These are phyloP conservation scores for Elongisporangium anandrum DNA, from an alignment of 352 stramenopile genomes.

Conservation along the genomic window DNA sequence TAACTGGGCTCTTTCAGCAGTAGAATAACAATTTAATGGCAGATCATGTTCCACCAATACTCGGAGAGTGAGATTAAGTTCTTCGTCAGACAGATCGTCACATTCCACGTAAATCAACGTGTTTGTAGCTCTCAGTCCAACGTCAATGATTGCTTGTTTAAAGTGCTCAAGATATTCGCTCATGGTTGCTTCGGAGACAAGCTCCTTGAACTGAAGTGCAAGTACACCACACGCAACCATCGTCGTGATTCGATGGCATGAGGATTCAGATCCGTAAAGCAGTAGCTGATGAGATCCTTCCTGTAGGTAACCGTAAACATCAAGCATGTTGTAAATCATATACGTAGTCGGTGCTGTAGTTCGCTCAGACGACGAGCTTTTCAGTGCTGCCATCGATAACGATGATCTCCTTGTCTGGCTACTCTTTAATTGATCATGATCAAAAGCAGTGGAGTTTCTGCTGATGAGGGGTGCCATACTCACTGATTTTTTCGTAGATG, in stretches of 20 bases:
- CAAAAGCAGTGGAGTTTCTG: background rate
- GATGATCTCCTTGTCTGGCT: slow-evolving; percentile 14
- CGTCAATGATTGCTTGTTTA: slow-evolving; percentile 41
- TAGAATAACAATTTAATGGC: slow-evolving; percentile 37
- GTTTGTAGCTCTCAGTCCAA: slow-evolving; percentile 39
- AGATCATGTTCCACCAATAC: slow-evolving; percentile 40
- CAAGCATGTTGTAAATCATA: slow-evolving; percentile 41
- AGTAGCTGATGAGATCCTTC: slow-evolving; percentile 31
- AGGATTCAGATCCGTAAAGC: slow-evolving; percentile 35
- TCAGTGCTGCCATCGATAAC: slow-evolving; percentile 16
- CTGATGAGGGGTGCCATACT: background rate
- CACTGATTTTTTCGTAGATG: background rate
- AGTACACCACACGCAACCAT: slow-evolving; percentile 46
- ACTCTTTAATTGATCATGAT: background rate
- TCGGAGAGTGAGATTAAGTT: slow-evolving; percentile 34
- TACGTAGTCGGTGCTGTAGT: slow-evolving; percentile 22
- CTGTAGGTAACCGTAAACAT: slow-evolving; percentile 47
- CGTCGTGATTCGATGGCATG: slow-evolving; percentile 29
- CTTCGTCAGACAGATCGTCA: slow-evolving; percentile 32
- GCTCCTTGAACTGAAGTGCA: slow-evolving; percentile 54
- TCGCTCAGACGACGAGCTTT: slow-evolving; percentile 21
- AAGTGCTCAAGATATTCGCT: slow-evolving; percentile 38
- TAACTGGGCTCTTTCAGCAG: slow-evolving; percentile 44
- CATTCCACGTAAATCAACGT: slow-evolving; percentile 54
- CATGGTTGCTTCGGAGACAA: slow-evolving; percentile 20